Conservation (phyloP, 345 rosid genomes). For the Aegle marmelos region DNA sequence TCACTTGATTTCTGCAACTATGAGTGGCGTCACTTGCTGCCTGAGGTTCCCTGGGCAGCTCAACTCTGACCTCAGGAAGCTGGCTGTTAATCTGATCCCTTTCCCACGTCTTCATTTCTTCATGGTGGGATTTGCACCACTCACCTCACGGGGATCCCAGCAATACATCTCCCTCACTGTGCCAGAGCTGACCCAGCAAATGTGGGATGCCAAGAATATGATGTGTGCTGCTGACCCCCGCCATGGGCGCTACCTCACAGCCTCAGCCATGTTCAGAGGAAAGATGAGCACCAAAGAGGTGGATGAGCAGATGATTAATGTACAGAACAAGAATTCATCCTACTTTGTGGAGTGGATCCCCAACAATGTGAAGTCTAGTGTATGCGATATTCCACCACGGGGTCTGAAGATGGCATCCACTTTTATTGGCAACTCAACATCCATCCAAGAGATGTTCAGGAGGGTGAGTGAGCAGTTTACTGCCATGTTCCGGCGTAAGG, state of each 20-base stretch:
- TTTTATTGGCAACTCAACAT: conserved; percentile 77
- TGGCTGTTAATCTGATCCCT: conserved; percentile 93
- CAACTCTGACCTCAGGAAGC: conserved; percentile 88
- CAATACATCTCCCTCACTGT: conserved; percentile 60
- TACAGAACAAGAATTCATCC: conserved; percentile 96
- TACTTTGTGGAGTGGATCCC: conserved; percentile 99
- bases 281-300: conserved; percentile 99
- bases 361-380: conserved; percentile 58
- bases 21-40: conserved; percentile 98
- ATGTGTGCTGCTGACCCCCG: conserved; percentile 99
- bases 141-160: conserved; percentile 64
- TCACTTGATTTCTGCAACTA: conserved; percentile 90
- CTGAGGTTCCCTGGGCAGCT: conserved; percentile 97
- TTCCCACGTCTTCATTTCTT: conserved; percentile 99
- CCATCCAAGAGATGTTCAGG: conserved; percentile 97
- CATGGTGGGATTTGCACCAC: conserved; percentile 94
- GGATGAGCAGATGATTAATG: conserved; percentile 90
- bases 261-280: conserved; percentile 96
- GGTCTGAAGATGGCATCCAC: conserved; percentile 60
- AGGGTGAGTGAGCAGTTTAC: conserved; percentile 99
- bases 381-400: conserved; percentile 54
- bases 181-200: conserved; percentile 66
- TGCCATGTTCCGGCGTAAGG: conserved; percentile 95
- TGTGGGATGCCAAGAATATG: conserved; percentile 99
- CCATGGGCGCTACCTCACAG: conserved; percentile 95